Evolutionary conservation across 352 stramenopile species (phyloP), one percentile per base, ranked within the genome.

Genomic region (Hyaloperonospora brassicae): DNA sequence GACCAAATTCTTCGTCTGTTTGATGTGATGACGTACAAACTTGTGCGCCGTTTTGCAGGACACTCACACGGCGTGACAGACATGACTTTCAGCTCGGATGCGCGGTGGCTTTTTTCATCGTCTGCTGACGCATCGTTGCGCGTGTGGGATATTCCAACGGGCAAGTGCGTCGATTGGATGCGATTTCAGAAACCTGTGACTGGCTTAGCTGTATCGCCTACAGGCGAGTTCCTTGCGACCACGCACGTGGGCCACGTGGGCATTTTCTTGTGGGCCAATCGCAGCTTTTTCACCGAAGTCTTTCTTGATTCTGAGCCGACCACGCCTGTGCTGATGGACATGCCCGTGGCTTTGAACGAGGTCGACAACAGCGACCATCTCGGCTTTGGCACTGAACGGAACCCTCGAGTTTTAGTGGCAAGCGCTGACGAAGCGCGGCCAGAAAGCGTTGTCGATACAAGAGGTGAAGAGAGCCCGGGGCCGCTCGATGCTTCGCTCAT

Each of bases 221-320:
- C 95, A 14, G 93, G 93, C 47, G 95, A 98, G 66, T 98, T 97
- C 66, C 59, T 98, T 14, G 89, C 91, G 31, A 98, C 95, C n/a
- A 96, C 87, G 8, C 94, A 98, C 65, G 76, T 88, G 1, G 78
- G 79, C 31, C 82, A 89, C 50, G 68, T 97, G 1, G 94, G 94
- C 17, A 95, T 98, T 58, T 96, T 86, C 66, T 64, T 98, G 8
- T 98, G 93, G 93, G 92, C 91, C 11, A 97, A 98, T 72, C 90
- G 87, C 34, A 87, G 76, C 39, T 97, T 95, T 68, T 98, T 98
- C 59, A 84, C 83, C 44, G 74, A 95, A 10, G 80, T 97, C 45
- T 93, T 94, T 54, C 59, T 88, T 22, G 75, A 93, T 62, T 62
- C 72, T 8, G 78, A 90, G 56, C 84, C 91, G 1, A 72, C 62